These are phyloP conservation scores for Rhamnella rubrinervis DNA, from an alignment of 331 rosid genomes.

Conservation along the genomic window DNA sequence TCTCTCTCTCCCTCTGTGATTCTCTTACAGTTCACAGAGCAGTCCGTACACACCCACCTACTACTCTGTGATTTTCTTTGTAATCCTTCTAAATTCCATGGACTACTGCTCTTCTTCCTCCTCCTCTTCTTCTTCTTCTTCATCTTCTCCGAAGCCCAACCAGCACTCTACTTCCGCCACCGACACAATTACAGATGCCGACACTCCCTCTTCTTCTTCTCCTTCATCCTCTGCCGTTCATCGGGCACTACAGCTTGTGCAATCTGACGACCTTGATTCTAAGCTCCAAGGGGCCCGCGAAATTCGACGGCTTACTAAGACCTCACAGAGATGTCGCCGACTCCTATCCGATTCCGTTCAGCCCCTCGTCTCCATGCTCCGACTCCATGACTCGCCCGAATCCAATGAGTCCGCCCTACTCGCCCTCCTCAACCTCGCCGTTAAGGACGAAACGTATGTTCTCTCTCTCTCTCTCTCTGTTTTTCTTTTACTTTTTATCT, in stretches of 20 bases:
- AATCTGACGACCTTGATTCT: constrained; percentile 52
- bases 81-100: constrained; percentile 17
- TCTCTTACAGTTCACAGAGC: no score
- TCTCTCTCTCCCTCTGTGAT: not conserved
- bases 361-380: constrained; percentile 83
- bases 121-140: constrained; percentile 1
- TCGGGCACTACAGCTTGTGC: constrained; percentile 61
- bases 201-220: not conserved
- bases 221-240: constrained; percentile 51
- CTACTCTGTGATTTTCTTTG: not conserved
- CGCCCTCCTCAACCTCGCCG: constrained; percentile 93
- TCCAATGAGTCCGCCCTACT: constrained; percentile 66
- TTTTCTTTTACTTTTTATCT: not conserved
- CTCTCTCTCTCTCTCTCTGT: not conserved
- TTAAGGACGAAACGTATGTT: constrained; percentile 73
- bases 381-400: constrained; percentile 46
- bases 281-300: constrained; percentile 64
- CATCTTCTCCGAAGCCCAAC: constrained; percentile 4
- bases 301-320: constrained; percentile 84
- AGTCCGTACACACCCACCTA: no score
- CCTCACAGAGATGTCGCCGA: constrained; percentile 78
- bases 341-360: constrained; percentile 56
- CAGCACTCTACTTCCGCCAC: not conserved
- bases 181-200: constrained; percentile 30
- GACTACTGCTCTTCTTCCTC: constrained; percentile 32